Conservation (phyloP, 148 eudicot genomes). For the Vaccinium vitisidaea region DNA sequence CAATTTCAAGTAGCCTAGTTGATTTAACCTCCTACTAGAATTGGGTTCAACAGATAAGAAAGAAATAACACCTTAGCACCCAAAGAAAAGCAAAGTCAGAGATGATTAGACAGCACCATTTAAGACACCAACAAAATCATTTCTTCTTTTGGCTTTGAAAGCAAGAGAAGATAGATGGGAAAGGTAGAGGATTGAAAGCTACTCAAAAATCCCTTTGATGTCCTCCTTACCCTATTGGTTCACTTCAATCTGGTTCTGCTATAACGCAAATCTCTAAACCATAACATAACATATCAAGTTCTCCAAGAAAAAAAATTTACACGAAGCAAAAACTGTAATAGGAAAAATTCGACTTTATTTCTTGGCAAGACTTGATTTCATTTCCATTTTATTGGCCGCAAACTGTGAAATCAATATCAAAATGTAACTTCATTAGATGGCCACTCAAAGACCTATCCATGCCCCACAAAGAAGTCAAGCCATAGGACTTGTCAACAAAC, state of each 20-base stretch:
- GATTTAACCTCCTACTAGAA: background rate
- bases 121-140: background rate
- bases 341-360: too few species aligned
- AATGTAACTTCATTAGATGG: background rate
- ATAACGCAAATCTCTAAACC: slow-evolving; percentile 11
- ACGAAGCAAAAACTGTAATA: slow-evolving; percentile 18
- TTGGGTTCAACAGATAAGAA: background rate
- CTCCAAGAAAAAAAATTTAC: background rate
- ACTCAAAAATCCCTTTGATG: slow-evolving; percentile 6
- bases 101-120: too few species aligned
- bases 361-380: background rate
- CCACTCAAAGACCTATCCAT: background rate
- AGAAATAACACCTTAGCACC: background rate
- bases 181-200: slow-evolving; percentile 19
- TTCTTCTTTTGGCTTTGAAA: slow-evolving; percentile 20
- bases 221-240: background rate
- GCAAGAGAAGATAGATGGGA: slow-evolving; percentile 14
- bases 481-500: slow-evolving; percentile 1
- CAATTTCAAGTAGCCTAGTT: background rate
- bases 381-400: background rate
- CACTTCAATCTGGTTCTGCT: background rate
- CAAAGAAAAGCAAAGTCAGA: background rate
- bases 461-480: background rate
- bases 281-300: background rate
- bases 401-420: background rate